A percentile compares a stretch with the other conserved stretches of the same genome.
phyloP scores from a whole-genome alignment of 768 basidiomycete species.

The Rickenella mellea region DNA sequence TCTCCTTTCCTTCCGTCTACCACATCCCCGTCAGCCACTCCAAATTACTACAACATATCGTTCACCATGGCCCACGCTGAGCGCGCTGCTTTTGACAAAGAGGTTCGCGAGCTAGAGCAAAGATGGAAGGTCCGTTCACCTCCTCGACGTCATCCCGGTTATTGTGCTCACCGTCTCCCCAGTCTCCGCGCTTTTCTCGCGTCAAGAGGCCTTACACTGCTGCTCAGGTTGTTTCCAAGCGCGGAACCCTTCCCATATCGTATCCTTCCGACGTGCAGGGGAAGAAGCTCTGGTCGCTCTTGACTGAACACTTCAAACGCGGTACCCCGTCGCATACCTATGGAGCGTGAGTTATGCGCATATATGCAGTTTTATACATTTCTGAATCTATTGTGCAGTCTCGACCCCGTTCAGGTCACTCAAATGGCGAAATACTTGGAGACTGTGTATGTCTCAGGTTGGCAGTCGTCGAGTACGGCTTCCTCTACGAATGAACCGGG shows the following conservation, averaged over 20 bases:
- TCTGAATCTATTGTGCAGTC: slow-evolving; percentile 35
- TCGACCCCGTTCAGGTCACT: slow-evolving; percentile 95
- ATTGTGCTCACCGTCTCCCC: slow-evolving; percentile 3
- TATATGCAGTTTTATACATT: neutral
- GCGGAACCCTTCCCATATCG: slow-evolving; percentile 75
- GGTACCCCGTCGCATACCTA: slow-evolving; percentile 91
- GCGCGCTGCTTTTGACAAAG: slow-evolving; percentile 60
- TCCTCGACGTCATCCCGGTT: neutral
- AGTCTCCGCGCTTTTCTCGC: slow-evolving; percentile 82
- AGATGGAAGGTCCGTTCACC: slow-evolving; percentile 77
- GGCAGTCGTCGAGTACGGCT: slow-evolving; percentile 91
- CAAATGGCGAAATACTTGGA: slow-evolving; percentile 99
- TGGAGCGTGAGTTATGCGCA: slow-evolving; percentile 72
- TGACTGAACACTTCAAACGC: slow-evolving; percentile 67
- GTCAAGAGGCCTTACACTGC: slow-evolving; percentile 91
- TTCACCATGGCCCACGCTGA: slow-evolving; percentile 22
- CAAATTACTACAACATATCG: neutral
- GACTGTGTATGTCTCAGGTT: slow-evolving; percentile 97
- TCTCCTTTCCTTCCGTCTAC: neutral
- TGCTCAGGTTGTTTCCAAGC: slow-evolving; percentile 86
- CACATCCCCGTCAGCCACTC: neutral
- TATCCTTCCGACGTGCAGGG: slow-evolving; percentile 82
- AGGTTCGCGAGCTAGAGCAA: slow-evolving; percentile 77
- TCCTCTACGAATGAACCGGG: slow-evolving; percentile 93
- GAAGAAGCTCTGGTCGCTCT: slow-evolving; percentile 76